Conservation (phyloP, 2,329 filamentous ascomycete species). For the Plectosphaerella sp. region DNA sequence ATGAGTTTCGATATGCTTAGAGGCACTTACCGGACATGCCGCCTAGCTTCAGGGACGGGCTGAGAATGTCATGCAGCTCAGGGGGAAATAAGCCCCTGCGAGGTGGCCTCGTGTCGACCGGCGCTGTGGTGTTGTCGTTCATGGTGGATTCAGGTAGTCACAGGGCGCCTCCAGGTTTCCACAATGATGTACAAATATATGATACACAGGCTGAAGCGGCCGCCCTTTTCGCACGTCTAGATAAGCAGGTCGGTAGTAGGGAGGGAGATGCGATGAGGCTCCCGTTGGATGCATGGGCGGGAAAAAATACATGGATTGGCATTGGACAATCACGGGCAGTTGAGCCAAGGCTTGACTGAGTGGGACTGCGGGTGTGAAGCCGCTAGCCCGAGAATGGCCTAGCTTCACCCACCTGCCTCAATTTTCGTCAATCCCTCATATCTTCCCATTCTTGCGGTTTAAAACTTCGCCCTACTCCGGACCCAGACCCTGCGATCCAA, state of each 20-base stretch:
- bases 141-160: background rate
- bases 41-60: slow-evolving; percentile 54
- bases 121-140: background rate
- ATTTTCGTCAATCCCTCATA: slow-evolving; percentile 37
- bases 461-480: slow-evolving; percentile 34
- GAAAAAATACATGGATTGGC: slow-evolving; percentile 2
- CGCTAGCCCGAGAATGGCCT: slow-evolving; percentile 17
- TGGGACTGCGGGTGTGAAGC: slow-evolving; percentile 9
- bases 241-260: slow-evolving; percentile 7
- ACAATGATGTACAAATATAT: no score
- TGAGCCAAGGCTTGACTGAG: slow-evolving; percentile 4
- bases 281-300: background rate
- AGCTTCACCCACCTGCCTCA: slow-evolving; percentile 36
- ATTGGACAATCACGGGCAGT: slow-evolving; percentile 14
- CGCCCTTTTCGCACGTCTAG: slow-evolving; percentile 3
- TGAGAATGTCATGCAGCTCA: slow-evolving; percentile 38
- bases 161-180: no score
- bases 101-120: slow-evolving; percentile 3
- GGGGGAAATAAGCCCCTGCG: slow-evolving; percentile 33
- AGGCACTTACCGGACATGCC: slow-evolving; percentile 47
- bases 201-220: no score
- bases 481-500: slow-evolving; percentile 31
- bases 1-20: background rate
- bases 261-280: background rate
- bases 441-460: slow-evolving; percentile 30